Conservation (phyloP, 2,329 filamentous ascomycete genomes). For the Colletotrichum acutatum region DNA sequence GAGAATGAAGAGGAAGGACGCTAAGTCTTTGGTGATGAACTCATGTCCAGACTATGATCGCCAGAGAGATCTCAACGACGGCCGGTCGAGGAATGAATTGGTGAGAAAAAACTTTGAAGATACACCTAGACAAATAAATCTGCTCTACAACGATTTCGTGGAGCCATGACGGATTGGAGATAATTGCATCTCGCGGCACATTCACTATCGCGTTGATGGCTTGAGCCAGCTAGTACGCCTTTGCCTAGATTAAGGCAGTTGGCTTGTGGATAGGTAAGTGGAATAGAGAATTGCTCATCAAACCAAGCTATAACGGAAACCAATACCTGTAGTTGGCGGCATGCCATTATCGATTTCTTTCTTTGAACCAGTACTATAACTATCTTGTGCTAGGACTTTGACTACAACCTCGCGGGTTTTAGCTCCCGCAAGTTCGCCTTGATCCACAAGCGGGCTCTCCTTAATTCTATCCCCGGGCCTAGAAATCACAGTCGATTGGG, state of each 20-base stretch:
- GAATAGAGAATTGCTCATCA: not conserved
- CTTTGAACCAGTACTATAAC: not conserved
- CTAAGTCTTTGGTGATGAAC: not conserved
- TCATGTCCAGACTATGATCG: not conserved
- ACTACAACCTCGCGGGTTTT: not conserved
- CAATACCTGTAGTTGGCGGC: not conserved
- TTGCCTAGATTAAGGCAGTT: not conserved
- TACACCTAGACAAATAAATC: not conserved
- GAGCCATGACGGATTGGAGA: not conserved
- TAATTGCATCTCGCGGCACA: not conserved
- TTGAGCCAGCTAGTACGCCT: not conserved
- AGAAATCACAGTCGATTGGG: not conserved
- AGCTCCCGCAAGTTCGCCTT: not conserved
- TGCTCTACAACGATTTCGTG: not conserved
- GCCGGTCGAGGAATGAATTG: not conserved
- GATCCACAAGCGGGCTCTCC: not conserved
- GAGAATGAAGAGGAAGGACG: constrained; percentile 43
- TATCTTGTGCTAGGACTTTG: not conserved
- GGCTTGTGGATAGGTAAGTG: too few species aligned
- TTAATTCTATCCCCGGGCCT: not conserved
- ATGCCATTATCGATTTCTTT: not conserved
- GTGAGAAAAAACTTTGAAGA: not conserved
- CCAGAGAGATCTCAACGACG: not conserved
- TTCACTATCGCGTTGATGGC: not conserved
- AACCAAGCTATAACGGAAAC: not conserved